phyloP scores from a whole-genome alignment of 495 filamentous ascomycete species.

The Podospora conica region DNA sequence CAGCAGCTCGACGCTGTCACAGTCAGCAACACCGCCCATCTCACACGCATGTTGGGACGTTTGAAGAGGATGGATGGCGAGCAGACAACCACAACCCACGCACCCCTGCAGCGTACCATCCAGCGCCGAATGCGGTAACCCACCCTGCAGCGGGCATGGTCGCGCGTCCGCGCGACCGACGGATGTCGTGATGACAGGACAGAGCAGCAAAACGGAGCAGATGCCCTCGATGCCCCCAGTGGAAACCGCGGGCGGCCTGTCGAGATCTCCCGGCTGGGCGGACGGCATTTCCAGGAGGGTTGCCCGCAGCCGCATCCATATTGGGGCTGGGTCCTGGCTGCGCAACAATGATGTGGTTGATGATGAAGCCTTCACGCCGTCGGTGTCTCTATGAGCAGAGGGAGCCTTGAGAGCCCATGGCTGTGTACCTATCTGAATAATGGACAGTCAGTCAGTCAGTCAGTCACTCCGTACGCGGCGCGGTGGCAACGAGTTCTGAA shows the following conservation, averaged over 20 bases:
- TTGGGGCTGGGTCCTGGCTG: neutral
- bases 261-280: slow-evolving; percentile 21
- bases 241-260: slow-evolving; percentile 7
- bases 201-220: neutral
- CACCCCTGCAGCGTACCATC: neutral
- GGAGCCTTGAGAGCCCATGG: neutral
- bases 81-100: neutral
- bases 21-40: neutral
- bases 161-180: neutral
- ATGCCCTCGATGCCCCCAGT: too few relatives aligned
- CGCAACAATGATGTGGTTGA: neutral
- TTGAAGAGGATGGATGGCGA: neutral
- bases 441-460: neutral
- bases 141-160: neutral
- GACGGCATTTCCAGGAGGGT: slow-evolving; percentile 5
- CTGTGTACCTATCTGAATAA: neutral
- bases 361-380: neutral
- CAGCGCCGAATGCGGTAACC: neutral
- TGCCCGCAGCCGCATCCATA: neutral
- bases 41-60: neutral
- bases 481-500: neutral
- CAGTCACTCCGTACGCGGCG: neutral
- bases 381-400: neutral
- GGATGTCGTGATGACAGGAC: neutral
- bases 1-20: neutral